Conservation (phyloP, 2,329 filamentous ascomycete species). For the Aspergillus hortae region DNA sequence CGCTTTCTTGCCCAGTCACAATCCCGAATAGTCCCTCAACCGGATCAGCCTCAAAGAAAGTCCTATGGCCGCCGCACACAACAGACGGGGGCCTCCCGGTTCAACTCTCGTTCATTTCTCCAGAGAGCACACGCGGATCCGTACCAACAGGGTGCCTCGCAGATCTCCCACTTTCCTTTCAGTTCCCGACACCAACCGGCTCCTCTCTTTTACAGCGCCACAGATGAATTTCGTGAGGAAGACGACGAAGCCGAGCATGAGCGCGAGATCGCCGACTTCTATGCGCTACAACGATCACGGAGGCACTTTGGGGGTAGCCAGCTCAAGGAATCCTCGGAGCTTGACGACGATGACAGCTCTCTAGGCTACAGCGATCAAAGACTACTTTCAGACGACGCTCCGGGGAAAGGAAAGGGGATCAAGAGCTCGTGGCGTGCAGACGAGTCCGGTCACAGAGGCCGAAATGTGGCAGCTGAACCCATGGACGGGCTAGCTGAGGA, state of each 20-base stretch:
- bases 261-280: constrained; percentile 88
- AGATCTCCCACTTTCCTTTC: constrained; percentile 74
- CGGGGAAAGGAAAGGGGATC: constrained; percentile 48
- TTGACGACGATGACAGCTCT: constrained; percentile 63
- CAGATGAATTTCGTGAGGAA: constrained; percentile 87
- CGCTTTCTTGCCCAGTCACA: constrained; percentile 95
- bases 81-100: constrained; percentile 44
- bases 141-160: constrained; percentile 69
- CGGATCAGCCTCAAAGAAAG: constrained; percentile 49
- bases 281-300: constrained; percentile 83
- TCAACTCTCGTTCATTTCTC: constrained; percentile 48
- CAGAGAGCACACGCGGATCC: constrained; percentile 65
- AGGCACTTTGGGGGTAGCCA: constrained; percentile 82
- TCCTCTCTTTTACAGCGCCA: constrained; percentile 88
- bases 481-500: constrained; percentile 35
- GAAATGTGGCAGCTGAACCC: constrained; percentile 32
- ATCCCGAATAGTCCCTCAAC: constrained; percentile 76
- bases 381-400: constrained; percentile 34
- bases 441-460: constrained; percentile 39
- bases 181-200: constrained; percentile 77
- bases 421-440: constrained; percentile 56
- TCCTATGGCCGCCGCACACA: constrained; percentile 48
- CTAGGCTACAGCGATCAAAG: constrained; percentile 51
- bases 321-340: constrained; percentile 79
- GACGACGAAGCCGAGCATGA: constrained; percentile 90